Base-by-base conservation (phyloP, 2,329 filamentous ascomycete genomes). In the Fusarium fracticaudum region DNA sequence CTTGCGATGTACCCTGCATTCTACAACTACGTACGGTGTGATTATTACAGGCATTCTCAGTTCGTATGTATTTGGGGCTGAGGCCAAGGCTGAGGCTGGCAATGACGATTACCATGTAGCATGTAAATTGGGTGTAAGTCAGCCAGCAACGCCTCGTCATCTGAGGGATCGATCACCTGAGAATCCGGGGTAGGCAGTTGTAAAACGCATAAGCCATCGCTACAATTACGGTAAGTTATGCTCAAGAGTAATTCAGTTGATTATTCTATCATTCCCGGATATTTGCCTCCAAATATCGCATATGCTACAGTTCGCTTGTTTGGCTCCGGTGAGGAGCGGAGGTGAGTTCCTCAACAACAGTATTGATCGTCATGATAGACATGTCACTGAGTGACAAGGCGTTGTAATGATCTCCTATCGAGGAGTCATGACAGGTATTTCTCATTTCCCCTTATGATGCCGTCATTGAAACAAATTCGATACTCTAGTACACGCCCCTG, bases 101-200 rank as follows among this genome's bases (percentile, higher is more conserved):
- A 33, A 50, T 67, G 66, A 57, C 62, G 50, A 55, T 67, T 54
- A 73, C 48, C 29, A 61, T 57, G 40, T 60, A 51, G 43, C 57
- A 38, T 60, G 57, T 38, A 37, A n/a, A n/a, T 33, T 61, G 59
- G 29, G 47, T 41, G 29, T 26, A 57, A 51, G 64, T 60, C 66
- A 74, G 71, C 55, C 60, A 71, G 61, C 61, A 60, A 60, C 54
- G 71, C 67, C 71, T 73, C 67, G 71, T 73, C 71, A 73, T 68
- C 71, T 55, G 59, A 48, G 24, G 44, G 53, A 51, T 67, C 29
- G 41, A 65, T 62, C 62, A 60, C 60, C 60, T 69, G 54, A 63
- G 33, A 70, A 69, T 67, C 65, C 35, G 51, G 59, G 44, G 66
- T 70, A 48, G 45, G 26, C 4, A 59, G 24, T 20, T 53, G 58